A percentile compares a stretch with the other conserved stretches of the same genome.
These are phyloP conservation scores for Scenedesmus sp. DNA, from an alignment of 163 green algal genomes.

Conservation along the genomic window DNA sequence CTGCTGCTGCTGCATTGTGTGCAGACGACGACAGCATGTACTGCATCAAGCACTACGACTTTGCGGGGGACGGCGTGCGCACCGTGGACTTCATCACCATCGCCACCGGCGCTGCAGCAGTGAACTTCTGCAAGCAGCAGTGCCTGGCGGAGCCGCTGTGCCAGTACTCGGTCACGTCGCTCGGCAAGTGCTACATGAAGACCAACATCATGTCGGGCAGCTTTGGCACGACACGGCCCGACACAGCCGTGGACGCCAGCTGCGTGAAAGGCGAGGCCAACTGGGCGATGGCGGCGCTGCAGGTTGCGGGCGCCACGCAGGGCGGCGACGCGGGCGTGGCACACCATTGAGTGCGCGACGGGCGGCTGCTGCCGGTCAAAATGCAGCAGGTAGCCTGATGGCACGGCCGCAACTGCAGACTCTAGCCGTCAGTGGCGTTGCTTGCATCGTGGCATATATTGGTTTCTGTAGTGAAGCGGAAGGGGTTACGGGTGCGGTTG, in stretches of 20 bases:
- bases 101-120: constrained; percentile 30
- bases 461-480: background rate
- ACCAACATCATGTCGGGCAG: constrained; percentile 45
- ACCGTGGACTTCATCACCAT: constrained; percentile 50
- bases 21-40: constrained; percentile 46
- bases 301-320: constrained; percentile 31
- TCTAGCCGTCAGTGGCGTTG: background rate
- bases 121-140: constrained; percentile 56
- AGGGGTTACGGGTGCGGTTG: no score
- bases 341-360: background rate
- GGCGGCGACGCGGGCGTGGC: background rate
- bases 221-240: constrained; percentile 36
- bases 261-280: constrained; percentile 50
- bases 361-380: background rate
- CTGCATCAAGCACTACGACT: constrained; percentile 55
- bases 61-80: constrained; percentile 53
- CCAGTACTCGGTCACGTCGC: constrained; percentile 44
- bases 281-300: constrained; percentile 46
- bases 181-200: constrained; percentile 57
- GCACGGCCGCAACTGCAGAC: background rate
- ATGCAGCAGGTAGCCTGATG: background rate
- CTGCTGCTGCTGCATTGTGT: background rate
- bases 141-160: constrained; percentile 38
- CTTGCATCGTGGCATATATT: background rate
- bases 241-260: constrained; percentile 28